Evolutionary conservation across 257 asterid genomes (phyloP).

Genomic region (Gentiana straminea): DNA sequence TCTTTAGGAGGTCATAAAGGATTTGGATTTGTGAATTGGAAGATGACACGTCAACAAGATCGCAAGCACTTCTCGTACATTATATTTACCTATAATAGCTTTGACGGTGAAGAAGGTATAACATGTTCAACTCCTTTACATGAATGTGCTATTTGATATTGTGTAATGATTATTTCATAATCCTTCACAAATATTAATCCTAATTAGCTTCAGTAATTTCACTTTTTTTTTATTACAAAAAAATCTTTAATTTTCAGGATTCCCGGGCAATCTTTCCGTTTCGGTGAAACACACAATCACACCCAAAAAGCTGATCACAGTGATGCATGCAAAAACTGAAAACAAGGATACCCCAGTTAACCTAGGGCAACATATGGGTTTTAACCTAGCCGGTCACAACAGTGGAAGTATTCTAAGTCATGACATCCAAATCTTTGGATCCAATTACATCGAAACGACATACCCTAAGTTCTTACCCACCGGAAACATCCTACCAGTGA

Average conservation of each 20-base stretch:
- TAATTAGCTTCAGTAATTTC: background rate
- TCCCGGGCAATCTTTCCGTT: slow-evolving; percentile 19
- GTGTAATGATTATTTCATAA: background rate
- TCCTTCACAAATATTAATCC: background rate
- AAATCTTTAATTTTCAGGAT: slow-evolving; percentile 10
- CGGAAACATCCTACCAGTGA: slow-evolving; percentile 8
- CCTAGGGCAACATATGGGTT: slow-evolving; percentile 18
- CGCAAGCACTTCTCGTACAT: slow-evolving; percentile 6
- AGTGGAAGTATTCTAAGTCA: slow-evolving; percentile 17
- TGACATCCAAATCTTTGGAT: slow-evolving; percentile 15
- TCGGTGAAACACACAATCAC: slow-evolving; percentile 9
- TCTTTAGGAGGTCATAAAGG: slow-evolving; percentile 13
- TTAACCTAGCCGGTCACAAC: slow-evolving; percentile 21
- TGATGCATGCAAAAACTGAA: slow-evolving; percentile 13
- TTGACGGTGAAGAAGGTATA: slow-evolving; percentile 24
- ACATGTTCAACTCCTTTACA: background rate
- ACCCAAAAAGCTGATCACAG: slow-evolving; percentile 9
- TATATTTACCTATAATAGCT: slow-evolving; percentile 13
- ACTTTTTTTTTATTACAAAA: background rate
- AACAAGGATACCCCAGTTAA: slow-evolving; percentile 24
- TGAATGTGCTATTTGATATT: background rate
- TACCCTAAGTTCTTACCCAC: slow-evolving; percentile 7
- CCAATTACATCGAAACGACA: slow-evolving; percentile 7
- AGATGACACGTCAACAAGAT: slow-evolving; percentile 4
- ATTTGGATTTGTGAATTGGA: slow-evolving; percentile 13